Conservation (phyloP, 345 rosid genomes). For the Heritiera littoralis region DNA sequence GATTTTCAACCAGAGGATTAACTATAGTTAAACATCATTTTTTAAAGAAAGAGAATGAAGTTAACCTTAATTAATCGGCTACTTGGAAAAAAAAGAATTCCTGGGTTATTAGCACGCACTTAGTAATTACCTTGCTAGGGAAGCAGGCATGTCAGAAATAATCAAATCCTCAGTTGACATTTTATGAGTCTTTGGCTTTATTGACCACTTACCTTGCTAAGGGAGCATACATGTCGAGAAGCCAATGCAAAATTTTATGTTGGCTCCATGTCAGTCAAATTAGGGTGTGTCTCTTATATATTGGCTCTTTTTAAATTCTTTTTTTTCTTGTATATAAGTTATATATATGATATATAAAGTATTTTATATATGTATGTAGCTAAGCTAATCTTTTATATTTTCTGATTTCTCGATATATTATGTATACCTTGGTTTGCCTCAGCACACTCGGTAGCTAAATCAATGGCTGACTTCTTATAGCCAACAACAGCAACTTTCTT, state of each 20-base stretch:
- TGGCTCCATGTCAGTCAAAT: background rate
- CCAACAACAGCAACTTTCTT: slow-evolving; percentile 59
- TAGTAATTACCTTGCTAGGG: background rate
- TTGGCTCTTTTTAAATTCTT: too few species aligned
- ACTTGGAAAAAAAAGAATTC: background rate
- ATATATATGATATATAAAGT: too few species aligned
- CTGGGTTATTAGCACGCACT: background rate
- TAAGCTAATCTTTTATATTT: background rate
- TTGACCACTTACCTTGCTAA: background rate
- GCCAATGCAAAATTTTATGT: background rate
- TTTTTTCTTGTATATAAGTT: too few species aligned
- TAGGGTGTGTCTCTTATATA: background rate
- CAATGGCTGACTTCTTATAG: slow-evolving; percentile 59
- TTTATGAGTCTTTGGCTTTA: background rate
- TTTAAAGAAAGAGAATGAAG: background rate
- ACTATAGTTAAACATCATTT: background rate
- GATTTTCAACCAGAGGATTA: background rate
- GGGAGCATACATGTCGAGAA: background rate
- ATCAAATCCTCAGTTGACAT: background rate
- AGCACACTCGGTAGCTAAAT: slow-evolving; percentile 59
- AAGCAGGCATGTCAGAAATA: background rate
- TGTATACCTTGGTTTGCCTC: slow-evolving; percentile 53
- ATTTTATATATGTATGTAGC: background rate
- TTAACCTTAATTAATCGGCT: background rate
- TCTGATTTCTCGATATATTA: too few species aligned